Evolutionary conservation across 1,139 yeast species (phyloP), one percentile per base, ranked within the genome.

Genomic region (Zygoascus sp.): DNA sequence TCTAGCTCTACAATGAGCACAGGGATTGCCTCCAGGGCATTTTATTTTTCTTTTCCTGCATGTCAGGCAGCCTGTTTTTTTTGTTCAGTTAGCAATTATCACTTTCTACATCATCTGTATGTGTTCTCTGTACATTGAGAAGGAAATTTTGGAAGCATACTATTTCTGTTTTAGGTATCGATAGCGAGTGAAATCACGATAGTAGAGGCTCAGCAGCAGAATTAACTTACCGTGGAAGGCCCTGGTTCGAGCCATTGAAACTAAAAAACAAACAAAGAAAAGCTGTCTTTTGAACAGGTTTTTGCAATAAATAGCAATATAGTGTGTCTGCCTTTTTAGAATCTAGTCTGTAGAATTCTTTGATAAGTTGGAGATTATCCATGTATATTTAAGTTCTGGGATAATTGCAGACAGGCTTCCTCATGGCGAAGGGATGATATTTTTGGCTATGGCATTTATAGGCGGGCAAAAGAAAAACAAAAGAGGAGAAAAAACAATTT

Each of bases 1-100:
- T n/a, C 44, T 5, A 21, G 28, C 23, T 39, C 32, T 15, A n/a
- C 44, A 32, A 17, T 41, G 39, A 23, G 39, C 39, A 41, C 28
- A 35, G 9, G 37, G 44, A 21, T 19, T 20, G 16, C 30, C 44
- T 25, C 39, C 36, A 17, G 39, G 28, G 44, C 36, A 32, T 22
- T 32, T 32, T 34, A 41, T 32, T 32, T 21, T 21, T 23, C 19
- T 32, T 20, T 20, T 35, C 38, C 27, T 15, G 22, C 35, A 41
- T 11, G 28, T 32, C 21, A 41, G 20, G 28, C 35, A 32, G n/a
- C 39, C 44, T 35, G 27, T 23, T 23, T 23, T 7, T 23, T 23
- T 23, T 23, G 27, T 23, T 7, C 8, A 30, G 34, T 30, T 30
- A 25, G 28, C 28, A 7, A 7, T n/a, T n/a, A n/a, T n/a, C n/a